Conservation (phyloP, 208 protist genomes). For the Histomonas meleagridis region DNA sequence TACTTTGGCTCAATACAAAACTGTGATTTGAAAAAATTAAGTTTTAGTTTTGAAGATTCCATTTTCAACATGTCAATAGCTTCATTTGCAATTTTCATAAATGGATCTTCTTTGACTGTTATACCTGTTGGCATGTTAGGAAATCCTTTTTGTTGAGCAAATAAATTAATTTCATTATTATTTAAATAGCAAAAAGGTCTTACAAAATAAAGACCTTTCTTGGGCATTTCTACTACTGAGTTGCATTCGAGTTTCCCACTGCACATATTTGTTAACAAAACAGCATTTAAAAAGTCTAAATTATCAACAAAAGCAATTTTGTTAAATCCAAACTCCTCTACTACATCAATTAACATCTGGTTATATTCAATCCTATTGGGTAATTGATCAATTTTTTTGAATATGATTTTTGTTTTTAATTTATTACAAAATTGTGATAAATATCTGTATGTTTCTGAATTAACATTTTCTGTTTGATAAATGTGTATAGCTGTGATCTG, state of each 20-base stretch:
- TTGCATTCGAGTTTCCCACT: neutral
- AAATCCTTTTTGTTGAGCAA: neutral
- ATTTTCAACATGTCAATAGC: neutral
- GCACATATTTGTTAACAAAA: neutral
- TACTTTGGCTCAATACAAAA: neutral
- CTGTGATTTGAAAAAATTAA: neutral
- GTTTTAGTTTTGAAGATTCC: neutral
- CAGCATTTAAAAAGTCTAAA: neutral
- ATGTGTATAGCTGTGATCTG: neutral
- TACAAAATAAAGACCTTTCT: neutral
- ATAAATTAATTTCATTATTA: neutral
- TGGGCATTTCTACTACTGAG: neutral
- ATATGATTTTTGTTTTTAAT: neutral
- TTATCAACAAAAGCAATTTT: slow-evolving; percentile 13
- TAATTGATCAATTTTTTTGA: neutral
- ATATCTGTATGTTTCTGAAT: neutral
- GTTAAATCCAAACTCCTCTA: neutral
- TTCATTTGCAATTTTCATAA: neutral
- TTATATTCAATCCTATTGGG: neutral
- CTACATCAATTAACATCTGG: neutral
- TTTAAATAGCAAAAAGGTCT: slow-evolving; percentile 7
- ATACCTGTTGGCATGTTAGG: neutral
- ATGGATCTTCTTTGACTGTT: neutral
- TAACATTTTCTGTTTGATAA: neutral
- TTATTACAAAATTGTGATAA: neutral